Conservation (phyloP, 257 asterid species). For the Eucommia ulmoides region DNA sequence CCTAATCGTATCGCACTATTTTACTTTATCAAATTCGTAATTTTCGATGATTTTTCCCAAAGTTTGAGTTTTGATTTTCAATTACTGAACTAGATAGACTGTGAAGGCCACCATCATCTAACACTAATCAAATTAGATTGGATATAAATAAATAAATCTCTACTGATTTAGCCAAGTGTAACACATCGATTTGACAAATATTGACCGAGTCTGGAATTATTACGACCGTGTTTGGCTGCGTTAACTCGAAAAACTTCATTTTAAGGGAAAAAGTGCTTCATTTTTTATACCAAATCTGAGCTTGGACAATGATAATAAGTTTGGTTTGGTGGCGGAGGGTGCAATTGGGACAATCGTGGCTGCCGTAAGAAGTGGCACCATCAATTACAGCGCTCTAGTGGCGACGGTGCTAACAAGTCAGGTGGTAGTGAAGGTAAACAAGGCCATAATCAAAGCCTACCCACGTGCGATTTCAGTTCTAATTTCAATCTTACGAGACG, state of each 20-base stretch:
- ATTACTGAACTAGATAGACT: background rate
- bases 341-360: conserved; percentile 54
- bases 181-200: too few relatives aligned
- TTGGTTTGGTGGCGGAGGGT: conserved; percentile 90
- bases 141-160: too few relatives aligned
- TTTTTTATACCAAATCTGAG: too few relatives aligned
- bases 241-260: too few relatives aligned
- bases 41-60: background rate
- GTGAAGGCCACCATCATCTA: too few relatives aligned
- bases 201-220: too few relatives aligned
- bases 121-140: too few relatives aligned
- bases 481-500: conserved; percentile 47
- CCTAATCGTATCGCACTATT: background rate
- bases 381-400: conserved; percentile 80
- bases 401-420: conserved; percentile 88
- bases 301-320: conserved; percentile 82
- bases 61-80: background rate
- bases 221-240: too few relatives aligned
- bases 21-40: background rate
- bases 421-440: conserved; percentile 84
- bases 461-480: conserved; percentile 63
- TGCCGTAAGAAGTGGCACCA: conserved; percentile 47
- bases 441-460: conserved; percentile 70
- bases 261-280: too few relatives aligned
- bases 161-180: too few relatives aligned